Evolutionary conservation across 1,284 basidiomycete species (phyloP), one percentile per base, ranked within the genome.

Genomic region (Trichosporon inkin): DNA sequence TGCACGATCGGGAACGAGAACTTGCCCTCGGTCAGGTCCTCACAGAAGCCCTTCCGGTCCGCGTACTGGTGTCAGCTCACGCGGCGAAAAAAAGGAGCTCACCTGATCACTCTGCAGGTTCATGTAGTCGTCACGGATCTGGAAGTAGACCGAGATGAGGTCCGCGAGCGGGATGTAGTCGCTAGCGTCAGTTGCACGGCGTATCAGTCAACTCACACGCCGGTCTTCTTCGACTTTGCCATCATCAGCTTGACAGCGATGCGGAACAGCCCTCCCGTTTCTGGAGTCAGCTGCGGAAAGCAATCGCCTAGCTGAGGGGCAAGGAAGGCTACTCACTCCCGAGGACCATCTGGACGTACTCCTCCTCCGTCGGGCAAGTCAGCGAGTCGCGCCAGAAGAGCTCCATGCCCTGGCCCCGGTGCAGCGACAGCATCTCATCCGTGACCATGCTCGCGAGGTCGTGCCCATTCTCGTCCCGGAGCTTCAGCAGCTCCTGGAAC

Each of bases 71-170:
- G 49, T 57, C 32, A 57, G 56, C n/a, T 52, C n/a, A n/a, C n/a
- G n/a, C n/a, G n/a, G n/a, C n/a, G n/a, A n/a, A n/a, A n/a, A n/a
- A n/a, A n/a, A n/a, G n/a, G n/a, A n/a, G 13, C 76, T 38, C 67
- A 90, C 92, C 80, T 91, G 84, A 22, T 84, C 84, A 52, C 88
- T 92, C 70, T 94, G 88, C 35, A 99, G 80, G 73, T 99, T 99
- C 88, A 96, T 91, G 62, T 95, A 92, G 74, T 99, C 95, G 74
- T 99, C 96, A 22, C 94, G 82, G 66, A 99, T 96, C 76, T 99
- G 96, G 75, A 95, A 98, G 71, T 87, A 90, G 14, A 98, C 85
- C 1, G 95, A 92, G 65, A 99, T 89, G 10, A 98, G 83, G 74
- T 97, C 97, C 59, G 95, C 90, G 1, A 99, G 83, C 0, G 93